phyloP scores from a whole-genome alignment of 257 asterid genomes.

The Rubia yunnanensis region DNA sequence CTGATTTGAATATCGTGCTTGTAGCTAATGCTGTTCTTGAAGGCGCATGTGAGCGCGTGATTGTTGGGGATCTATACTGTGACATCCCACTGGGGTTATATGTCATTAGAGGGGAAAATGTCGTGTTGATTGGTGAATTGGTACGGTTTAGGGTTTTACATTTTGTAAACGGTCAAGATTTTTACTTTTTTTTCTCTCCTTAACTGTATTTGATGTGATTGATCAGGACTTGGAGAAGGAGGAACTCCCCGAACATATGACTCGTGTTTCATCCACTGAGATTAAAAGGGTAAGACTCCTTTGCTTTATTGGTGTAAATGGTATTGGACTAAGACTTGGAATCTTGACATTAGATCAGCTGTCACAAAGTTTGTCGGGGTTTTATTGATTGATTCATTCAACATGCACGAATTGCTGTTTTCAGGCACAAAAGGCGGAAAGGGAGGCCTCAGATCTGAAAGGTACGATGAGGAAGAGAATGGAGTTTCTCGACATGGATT shows the following conservation, averaged over 20 bases:
- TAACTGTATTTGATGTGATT: slow-evolving; percentile 12
- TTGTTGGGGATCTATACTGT: slow-evolving; percentile 85
- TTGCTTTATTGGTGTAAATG: neutral
- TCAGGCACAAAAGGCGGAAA: slow-evolving; percentile 89
- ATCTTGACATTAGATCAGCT: neutral
- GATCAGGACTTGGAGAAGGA: slow-evolving; percentile 70
- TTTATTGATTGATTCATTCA: no score
- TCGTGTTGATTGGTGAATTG: slow-evolving; percentile 96
- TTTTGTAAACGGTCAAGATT: neutral
- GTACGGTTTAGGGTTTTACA: slow-evolving; percentile 30
- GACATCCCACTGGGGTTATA: slow-evolving; percentile 89
- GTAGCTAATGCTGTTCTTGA: slow-evolving; percentile 97
- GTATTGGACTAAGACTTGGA: neutral
- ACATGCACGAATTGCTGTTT: neutral
- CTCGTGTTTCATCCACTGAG: slow-evolving; percentile 63
- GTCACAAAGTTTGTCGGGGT: neutral
- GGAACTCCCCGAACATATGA: slow-evolving; percentile 86
- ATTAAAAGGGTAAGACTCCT: slow-evolving; percentile 54
- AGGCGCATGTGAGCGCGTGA: slow-evolving; percentile 89
- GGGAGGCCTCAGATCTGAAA: slow-evolving; percentile 80
- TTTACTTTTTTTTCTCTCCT: neutral
- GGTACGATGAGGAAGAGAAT: slow-evolving; percentile 91
- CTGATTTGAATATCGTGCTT: slow-evolving; percentile 2
- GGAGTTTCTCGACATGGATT: slow-evolving; percentile 96
- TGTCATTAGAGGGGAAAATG: slow-evolving; percentile 94